phyloP scores from a whole-genome alignment of 2,329 filamentous ascomycete species.

The Aureobasidium sp. region DNA sequence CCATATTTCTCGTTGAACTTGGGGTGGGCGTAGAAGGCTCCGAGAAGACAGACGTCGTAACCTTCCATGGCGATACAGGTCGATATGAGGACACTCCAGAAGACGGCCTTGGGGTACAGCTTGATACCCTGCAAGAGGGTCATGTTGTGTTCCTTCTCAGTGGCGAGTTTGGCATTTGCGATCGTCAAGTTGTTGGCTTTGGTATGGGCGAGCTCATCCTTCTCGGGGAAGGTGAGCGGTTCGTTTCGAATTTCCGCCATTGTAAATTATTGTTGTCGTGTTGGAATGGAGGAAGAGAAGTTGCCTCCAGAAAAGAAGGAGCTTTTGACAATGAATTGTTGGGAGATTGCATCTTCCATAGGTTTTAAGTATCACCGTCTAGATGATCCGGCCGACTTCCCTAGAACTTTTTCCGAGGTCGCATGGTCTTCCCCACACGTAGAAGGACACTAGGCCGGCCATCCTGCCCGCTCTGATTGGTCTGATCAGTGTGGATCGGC shows the following conservation, averaged over 20 bases:
- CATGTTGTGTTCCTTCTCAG: constrained; percentile 42
- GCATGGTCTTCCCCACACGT: neutral
- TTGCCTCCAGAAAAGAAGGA: neutral
- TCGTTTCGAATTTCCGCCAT: constrained; percentile 14
- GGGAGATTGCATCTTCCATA: constrained; percentile 6
- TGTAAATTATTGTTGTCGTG: neutral
- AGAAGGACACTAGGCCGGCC: neutral
- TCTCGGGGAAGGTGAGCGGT: constrained; percentile 20
- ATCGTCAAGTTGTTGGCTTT: constrained; percentile 25
- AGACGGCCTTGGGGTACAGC: constrained; percentile 79
- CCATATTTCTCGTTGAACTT: constrained; percentile 41
- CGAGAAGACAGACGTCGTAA: constrained; percentile 72
- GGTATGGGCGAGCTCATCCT: constrained; percentile 25
- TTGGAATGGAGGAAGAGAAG: neutral
- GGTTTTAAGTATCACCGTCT: neutral
- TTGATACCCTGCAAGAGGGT: constrained; percentile 63
- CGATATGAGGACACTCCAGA: constrained; percentile 78
- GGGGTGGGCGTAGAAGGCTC: constrained; percentile 60
- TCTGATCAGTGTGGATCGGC: neutral
- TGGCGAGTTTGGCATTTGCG: constrained; percentile 35
- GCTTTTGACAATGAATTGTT: constrained; percentile 1
- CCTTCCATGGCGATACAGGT: constrained; percentile 89
- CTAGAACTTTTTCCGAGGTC: neutral
- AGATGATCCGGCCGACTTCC: neutral
- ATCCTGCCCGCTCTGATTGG: neutral